Evolutionary conservation across 2,329 filamentous ascomycete genomes (phyloP), one percentile per base, ranked within the genome.

Genomic region (Xylaria sp.): DNA sequence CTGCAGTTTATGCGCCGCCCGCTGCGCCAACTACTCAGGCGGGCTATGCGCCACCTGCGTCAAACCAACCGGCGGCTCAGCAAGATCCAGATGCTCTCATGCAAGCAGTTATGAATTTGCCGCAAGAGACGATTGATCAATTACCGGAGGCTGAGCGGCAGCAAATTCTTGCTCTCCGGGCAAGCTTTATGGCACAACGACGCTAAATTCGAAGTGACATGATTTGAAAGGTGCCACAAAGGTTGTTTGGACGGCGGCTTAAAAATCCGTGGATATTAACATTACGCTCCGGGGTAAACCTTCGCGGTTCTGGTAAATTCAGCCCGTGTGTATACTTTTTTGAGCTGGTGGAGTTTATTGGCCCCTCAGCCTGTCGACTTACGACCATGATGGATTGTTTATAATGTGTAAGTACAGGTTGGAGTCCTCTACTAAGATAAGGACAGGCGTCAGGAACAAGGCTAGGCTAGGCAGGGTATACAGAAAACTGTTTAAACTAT

Each of bases 101-200:
- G 77, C 87, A 91, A 69, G 92, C 94, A 73, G 91, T 97, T 54
- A 84, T 97, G 82, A 87, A 86, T 61, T 89, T 97, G 82, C 88
- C 93, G 2, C 91, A 92, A 74, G 86, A 92, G 65, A 88, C 92
- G 63, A 94, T 98, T 72, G 91, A 95, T 76, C 87, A 89, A 75
- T 82, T 97, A 55, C 89, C 91, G 5, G 91, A 93, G 42, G 86
- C 87, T 22, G 90, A 96, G 75, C 86, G 91, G 61, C 87, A 87
- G 67, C 93, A 97, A 78, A 90, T 98, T 62, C 86, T 97, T 82
- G 84, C 90, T 42, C 82, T 97, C 63, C 86, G 93, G 61, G 89
- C 90, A 70, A 85, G 87, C 62, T 85, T 92, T 73, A 66, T 67
- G 68, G 63, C 55, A 50, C 70, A 70, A 39, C 61, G 68, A 39